These are phyloP conservation scores for Ogataea corticis DNA, from an alignment of 805 yeast genomes.

Conservation along the genomic window DNA sequence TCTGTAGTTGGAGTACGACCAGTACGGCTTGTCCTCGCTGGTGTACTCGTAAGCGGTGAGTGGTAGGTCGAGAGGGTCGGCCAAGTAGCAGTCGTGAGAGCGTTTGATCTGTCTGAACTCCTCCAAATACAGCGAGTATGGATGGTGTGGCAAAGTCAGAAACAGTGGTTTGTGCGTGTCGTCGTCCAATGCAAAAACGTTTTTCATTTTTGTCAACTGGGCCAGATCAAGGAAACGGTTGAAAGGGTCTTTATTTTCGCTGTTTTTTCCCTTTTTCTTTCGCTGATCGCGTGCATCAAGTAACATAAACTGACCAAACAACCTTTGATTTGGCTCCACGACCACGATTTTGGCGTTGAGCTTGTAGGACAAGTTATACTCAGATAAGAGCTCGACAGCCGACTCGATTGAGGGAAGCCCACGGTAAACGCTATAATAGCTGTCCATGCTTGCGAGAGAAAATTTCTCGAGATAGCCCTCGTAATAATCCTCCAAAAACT, in stretches of 20 bases:
- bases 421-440: slow-evolving; percentile 33
- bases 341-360: slow-evolving; percentile 58
- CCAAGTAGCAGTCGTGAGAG: slow-evolving; percentile 41
- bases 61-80: slow-evolving; percentile 46
- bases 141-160: slow-evolving; percentile 50
- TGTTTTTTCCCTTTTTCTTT: background rate
- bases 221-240: slow-evolving; percentile 38
- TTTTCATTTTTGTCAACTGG: slow-evolving; percentile 19
- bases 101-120: slow-evolving; percentile 40
- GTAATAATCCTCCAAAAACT: slow-evolving; percentile 21
- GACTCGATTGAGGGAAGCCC: slow-evolving; percentile 37
- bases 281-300: slow-evolving; percentile 27
- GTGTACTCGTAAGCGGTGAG: slow-evolving; percentile 13
- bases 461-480: slow-evolving; percentile 17
- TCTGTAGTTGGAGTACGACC: slow-evolving; percentile 10
- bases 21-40: slow-evolving; percentile 22
- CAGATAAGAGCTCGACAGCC: slow-evolving; percentile 17
- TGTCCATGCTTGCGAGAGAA: slow-evolving; percentile 8
- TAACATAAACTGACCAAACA: slow-evolving; percentile 25
- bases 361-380: slow-evolving; percentile 13
- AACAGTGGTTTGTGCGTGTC: slow-evolving; percentile 29
- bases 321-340: slow-evolving; percentile 44
- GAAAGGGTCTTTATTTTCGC: slow-evolving; percentile 57
- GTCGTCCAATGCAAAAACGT: slow-evolving; percentile 2
- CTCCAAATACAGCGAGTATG: slow-evolving; percentile 52